phyloP scores from a whole-genome alignment of 139 green algal genomes.

The Volvox africanus region DNA sequence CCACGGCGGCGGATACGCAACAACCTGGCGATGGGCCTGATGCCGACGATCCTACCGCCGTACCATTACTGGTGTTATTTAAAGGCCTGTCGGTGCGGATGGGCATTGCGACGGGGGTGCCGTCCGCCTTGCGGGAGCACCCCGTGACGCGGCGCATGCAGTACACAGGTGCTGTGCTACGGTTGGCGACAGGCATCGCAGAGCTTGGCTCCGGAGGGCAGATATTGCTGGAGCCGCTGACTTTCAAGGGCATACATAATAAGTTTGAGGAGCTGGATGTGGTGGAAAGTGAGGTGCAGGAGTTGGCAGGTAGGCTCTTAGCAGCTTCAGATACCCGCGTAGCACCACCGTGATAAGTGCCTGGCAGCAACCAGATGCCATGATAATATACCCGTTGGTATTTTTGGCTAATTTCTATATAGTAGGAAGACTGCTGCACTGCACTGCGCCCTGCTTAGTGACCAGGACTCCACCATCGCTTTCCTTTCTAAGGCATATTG shows the following conservation, averaged over 20 bases:
- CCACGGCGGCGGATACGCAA: not conserved
- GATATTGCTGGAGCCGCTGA: conserved; percentile 41
- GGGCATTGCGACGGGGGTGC: conserved; percentile 39
- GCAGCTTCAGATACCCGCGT: no score
- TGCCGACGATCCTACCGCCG: not conserved
- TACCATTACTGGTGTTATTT: conserved; percentile 30
- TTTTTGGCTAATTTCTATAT: no score
- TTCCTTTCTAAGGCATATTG: no score
- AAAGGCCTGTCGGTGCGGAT: conserved; percentile 39
- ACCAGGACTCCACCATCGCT: no score
- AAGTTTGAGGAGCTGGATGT: conserved; percentile 46
- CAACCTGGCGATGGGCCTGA: not conserved
- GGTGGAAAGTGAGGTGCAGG: conserved; percentile 33
- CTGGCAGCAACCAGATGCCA: no score
- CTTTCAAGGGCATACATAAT: conserved; percentile 46
- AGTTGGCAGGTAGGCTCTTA: not conserved
- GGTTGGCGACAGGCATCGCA: conserved; percentile 35
- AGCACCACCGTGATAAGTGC: no score
- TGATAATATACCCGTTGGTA: no score
- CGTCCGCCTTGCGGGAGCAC: conserved; percentile 21
- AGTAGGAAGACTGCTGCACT: no score
- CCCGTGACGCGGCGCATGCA: conserved; percentile 40
- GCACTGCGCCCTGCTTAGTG: no score
- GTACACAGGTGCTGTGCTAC: conserved; percentile 42
- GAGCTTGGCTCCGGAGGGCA: conserved; percentile 14